Evolutionary conservation across 1,284 basidiomycete species (phyloP), one percentile per base, ranked within the genome.

Genomic region (Ceratorhiza oryzae-sativae): DNA sequence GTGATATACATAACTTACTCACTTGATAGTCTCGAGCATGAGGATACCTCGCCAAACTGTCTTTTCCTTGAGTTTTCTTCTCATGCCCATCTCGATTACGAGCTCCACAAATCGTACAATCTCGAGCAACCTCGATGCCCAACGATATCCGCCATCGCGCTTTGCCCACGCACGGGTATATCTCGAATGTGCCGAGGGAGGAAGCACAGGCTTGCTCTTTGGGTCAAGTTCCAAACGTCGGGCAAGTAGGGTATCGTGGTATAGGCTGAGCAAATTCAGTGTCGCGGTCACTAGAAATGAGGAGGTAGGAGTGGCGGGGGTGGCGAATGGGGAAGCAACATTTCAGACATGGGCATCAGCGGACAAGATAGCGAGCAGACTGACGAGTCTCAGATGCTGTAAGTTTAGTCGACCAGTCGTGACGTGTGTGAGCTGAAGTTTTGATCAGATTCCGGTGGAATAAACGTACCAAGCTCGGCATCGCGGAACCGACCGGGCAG

Each of bases 401-500:
- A 36, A 15, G 15, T 36, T 36, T 65, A 25, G 30, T 34, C 30
- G 30, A 23, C 12, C 23, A 51, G 10, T 23, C 27, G 13, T 51
- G 49, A 25, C 20, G 23, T 9, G 49, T 27, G 13, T 51, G 49
- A 51, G 49, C 23, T 51, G 49, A 13, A 18, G 8, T 18, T 25
- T 51, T 51, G 49, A 27, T 51, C 20, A 51, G 49, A 51, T 51
- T 51, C 27, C 49, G 49, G 5, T 27, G 23, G 18, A 9, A 39
- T 27, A n/a, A 5, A 68, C 65, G 23, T 41, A 68, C 65, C 65
- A 72, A 98, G 84, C 80, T 98, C 96, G 68, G 95, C 94, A 85
- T 98, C 96, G 80, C 95, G 94, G 86, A 98, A 98, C 74, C 95
- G 87, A 75, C 95, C 96, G 23, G 96, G 95, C 27, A 98, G 85